These are phyloP conservation scores for Colletotrichum paranaense DNA, from an alignment of 2,329 filamentous ascomycete genomes.

Conservation along the genomic window DNA sequence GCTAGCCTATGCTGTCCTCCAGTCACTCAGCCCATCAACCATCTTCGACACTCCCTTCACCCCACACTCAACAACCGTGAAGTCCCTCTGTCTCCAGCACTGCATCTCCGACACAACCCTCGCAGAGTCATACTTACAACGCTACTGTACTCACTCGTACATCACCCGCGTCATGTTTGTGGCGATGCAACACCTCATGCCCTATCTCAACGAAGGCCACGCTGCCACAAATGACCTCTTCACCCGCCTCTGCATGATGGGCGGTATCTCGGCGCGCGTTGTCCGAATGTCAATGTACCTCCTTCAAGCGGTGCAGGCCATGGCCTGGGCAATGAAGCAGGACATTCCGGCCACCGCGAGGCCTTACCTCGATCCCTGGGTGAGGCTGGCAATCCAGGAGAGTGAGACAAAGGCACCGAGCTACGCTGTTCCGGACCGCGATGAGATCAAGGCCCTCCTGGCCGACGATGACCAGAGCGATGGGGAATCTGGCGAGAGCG, in stretches of 20 bases:
- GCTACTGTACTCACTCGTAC: constrained; percentile 17
- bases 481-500: constrained; percentile 9
- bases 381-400: constrained; percentile 24
- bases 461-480: constrained; percentile 3
- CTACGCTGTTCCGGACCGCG: constrained; percentile 18
- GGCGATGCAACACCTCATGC: constrained; percentile 28
- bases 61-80: constrained; percentile 7
- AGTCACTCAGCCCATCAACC: constrained; percentile 16
- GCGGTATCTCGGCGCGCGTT: constrained; percentile 30
- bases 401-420: constrained; percentile 29
- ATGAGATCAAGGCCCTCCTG: constrained; percentile 27
- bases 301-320: constrained; percentile 25
- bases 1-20: constrained; percentile 22
- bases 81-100: constrained; percentile 25
- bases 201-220: constrained; percentile 24
- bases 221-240: constrained; percentile 22
- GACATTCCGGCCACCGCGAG: constrained; percentile 17
- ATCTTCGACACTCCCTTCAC: constrained; percentile 26
- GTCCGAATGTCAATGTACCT: constrained; percentile 33
- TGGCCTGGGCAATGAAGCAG: constrained; percentile 34
- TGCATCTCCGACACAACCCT: constrained; percentile 30
- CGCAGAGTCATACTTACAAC: constrained; percentile 18
- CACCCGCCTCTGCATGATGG: constrained; percentile 29
- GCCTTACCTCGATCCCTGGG: constrained; percentile 28
- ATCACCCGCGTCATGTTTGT: constrained; percentile 29